Evolutionary conservation across 2,329 filamentous ascomycete species (phyloP).

Genomic region (Diatrype stigma): DNA sequence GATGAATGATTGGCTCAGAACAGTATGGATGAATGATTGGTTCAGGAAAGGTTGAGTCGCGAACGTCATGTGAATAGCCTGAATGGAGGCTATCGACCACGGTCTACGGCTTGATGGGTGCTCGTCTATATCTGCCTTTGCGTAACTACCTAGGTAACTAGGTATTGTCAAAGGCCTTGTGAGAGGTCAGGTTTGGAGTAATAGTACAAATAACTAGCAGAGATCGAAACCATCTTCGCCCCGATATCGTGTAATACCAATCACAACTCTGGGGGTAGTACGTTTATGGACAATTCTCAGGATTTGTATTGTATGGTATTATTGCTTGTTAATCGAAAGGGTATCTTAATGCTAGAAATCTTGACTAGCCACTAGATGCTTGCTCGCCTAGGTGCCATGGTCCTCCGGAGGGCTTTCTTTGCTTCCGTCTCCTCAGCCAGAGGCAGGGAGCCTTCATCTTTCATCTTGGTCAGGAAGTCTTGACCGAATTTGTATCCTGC

Average conservation of each 20-base stretch:
- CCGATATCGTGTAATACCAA: too few species aligned
- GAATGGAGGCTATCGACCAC: not conserved
- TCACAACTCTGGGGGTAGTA: too few species aligned
- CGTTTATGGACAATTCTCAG: too few species aligned
- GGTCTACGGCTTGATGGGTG: not conserved
- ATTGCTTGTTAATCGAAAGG: not conserved
- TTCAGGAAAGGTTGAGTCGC: not conserved
- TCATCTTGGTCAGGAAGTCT: constrained; percentile 71
- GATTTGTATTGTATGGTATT: too few species aligned
- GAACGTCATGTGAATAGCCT: not conserved
- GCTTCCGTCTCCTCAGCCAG: constrained; percentile 69
- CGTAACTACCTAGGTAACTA: too few species aligned
- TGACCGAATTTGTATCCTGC: constrained; percentile 84
- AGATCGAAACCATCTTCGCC: too few species aligned
- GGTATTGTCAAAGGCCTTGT: too few species aligned
- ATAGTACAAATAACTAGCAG: too few species aligned
- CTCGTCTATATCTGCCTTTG: too few species aligned
- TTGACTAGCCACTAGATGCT: constrained; percentile 62
- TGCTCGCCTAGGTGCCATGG: constrained; percentile 73
- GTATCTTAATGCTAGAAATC: not conserved
- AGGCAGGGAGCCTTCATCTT: constrained; percentile 71
- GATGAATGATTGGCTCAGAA: too few species aligned
- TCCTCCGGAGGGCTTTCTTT: constrained; percentile 71
- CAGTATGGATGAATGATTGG: too few species aligned
- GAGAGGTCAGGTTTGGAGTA: too few species aligned